phyloP scores from a whole-genome alignment of 345 rosid species.

The Noccaea caerulescens region DNA sequence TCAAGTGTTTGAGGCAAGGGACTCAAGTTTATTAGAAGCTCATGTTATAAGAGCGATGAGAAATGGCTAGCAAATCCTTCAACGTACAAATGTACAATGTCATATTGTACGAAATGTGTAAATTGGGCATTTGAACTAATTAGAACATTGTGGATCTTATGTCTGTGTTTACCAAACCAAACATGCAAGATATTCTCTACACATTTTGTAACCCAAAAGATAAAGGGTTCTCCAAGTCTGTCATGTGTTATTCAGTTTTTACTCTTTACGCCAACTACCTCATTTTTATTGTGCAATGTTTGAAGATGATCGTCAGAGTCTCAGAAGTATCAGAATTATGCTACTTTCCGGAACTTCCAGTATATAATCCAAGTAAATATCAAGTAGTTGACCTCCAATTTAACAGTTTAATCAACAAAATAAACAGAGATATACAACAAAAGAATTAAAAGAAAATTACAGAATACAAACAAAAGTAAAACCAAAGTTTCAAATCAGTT shows the following conservation, averaged over 20 bases:
- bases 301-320: not conserved
- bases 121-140: constrained; percentile 1
- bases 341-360: not conserved
- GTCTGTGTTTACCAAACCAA: not conserved
- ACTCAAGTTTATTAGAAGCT: not conserved
- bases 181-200: not conserved
- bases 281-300: not conserved
- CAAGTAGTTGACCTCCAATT: constrained; percentile 2
- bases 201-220: not conserved
- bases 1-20: not conserved
- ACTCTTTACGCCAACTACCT: not conserved
- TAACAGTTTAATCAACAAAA: constrained; percentile 25
- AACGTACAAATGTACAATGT: not conserved
- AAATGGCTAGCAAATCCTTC: not conserved
- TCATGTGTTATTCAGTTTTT: not conserved
- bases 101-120: not conserved
- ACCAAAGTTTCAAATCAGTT: constrained; percentile 3
- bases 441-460: constrained; percentile 18
- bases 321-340: not conserved
- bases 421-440: constrained; percentile 27
- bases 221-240: not conserved
- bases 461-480: constrained; percentile 10
- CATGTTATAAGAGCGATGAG: constrained; percentile 1
- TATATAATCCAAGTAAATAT: constrained; percentile 16
- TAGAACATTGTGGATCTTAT: not conserved